phyloP scores from a whole-genome alignment of 192 early-diverging fungal species.

The Rhizoclosmatium globosum region DNA sequence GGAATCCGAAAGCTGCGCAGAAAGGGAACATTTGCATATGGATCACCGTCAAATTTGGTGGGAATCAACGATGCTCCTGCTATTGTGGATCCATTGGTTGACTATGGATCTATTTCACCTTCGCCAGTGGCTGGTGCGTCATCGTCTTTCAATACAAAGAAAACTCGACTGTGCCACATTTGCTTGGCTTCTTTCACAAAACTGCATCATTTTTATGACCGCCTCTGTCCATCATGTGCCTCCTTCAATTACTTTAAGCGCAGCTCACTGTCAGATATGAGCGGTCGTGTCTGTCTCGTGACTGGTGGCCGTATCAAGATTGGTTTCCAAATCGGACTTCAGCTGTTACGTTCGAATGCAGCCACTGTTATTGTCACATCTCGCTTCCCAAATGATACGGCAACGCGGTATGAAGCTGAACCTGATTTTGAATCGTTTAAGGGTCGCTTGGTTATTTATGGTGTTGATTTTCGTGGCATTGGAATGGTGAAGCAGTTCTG shows the following conservation, averaged over 20 bases:
- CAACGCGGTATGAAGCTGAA: slow-evolving; percentile 49
- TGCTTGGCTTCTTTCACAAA: slow-evolving; percentile 42
- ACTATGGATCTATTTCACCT: not conserved
- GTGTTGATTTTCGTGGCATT: slow-evolving; percentile 59
- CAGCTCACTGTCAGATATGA: slow-evolving; percentile 45
- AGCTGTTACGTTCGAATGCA: slow-evolving; percentile 52
- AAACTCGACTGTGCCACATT: slow-evolving; percentile 49
- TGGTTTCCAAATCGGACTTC: slow-evolving; percentile 58
- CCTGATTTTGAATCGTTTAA: slow-evolving; percentile 43
- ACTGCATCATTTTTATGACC: slow-evolving; percentile 59
- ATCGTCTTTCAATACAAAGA: not conserved
- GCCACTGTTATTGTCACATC: slow-evolving; percentile 58
- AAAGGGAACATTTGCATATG: not conserved
- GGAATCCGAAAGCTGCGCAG: not conserved
- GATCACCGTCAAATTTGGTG: not conserved
- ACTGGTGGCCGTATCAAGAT: slow-evolving; percentile 62
- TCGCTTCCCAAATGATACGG: slow-evolving; percentile 58
- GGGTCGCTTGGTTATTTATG: slow-evolving; percentile 51
- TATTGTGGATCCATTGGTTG: not conserved
- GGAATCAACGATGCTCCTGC: not conserved
- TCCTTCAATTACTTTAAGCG: slow-evolving; percentile 55
- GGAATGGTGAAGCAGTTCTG: slow-evolving; percentile 52
- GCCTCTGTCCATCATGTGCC: slow-evolving; percentile 55
- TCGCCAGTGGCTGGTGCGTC: slow-evolving; percentile 19
- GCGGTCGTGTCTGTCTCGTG: slow-evolving; percentile 53